phyloP scores from a whole-genome alignment of 257 asterid species.

The Fraxinus excelsior region DNA sequence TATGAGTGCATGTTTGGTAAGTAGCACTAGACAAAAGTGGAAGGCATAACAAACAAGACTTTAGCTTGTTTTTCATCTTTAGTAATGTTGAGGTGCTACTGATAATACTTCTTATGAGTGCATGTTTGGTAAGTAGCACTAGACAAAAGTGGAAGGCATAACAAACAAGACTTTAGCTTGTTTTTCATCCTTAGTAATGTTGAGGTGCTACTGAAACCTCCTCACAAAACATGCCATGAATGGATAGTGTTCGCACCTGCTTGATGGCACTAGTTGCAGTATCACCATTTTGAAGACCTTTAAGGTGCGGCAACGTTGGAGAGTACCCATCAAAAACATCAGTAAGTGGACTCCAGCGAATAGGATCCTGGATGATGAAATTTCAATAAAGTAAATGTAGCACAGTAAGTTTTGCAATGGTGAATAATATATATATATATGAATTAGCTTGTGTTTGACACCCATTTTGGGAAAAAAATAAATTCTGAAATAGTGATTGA shows the following conservation, averaged over 20 bases:
- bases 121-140: not conserved
- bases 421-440: too few relatives aligned
- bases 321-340: conserved; percentile 99
- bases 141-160: not conserved
- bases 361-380: conserved; percentile 73
- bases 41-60: not conserved
- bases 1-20: not conserved
- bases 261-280: conserved; percentile 98
- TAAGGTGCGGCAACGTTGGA: conserved; percentile 94
- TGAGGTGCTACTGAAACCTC: not conserved
- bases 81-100: not conserved
- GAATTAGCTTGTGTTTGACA: too few relatives aligned
- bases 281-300: conserved; percentile 99
- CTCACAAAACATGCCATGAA: not conserved
- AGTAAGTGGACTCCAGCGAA: conserved; percentile 96
- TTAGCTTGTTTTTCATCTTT: not conserved
- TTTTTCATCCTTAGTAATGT: not conserved
- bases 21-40: not conserved
- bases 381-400: conserved; percentile 17
- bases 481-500: too few relatives aligned
- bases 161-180: not conserved
- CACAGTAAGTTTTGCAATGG: conserved; percentile 1
- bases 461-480: too few relatives aligned
- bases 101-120: too few relatives aligned
- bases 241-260: conserved; percentile 53